Evolutionary conservation across 1,284 basidiomycete genomes (phyloP).

Genomic region (Microbotryomycetes sp.): DNA sequence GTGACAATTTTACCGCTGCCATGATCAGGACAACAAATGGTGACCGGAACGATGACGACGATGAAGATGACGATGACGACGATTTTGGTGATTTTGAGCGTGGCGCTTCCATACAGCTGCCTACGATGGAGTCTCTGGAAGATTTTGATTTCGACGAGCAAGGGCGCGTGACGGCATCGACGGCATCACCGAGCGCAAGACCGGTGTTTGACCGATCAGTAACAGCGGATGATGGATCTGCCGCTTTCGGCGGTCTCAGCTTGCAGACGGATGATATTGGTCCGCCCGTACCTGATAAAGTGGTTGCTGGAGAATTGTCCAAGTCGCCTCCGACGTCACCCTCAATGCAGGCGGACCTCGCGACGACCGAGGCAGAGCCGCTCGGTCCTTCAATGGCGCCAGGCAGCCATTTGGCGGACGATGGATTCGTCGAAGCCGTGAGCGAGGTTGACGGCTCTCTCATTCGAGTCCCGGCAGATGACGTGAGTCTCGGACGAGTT

Average conservation of each 20-base stretch:
- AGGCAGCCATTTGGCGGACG: conserved; percentile 27
- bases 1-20: conserved; percentile 15
- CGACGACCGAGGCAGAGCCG: conserved; percentile 24
- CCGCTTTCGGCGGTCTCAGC: conserved; percentile 15
- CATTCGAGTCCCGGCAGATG: conserved; percentile 27
- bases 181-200: neutral
- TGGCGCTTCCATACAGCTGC: conserved; percentile 18
- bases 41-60: neutral
- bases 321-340: neutral
- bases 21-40: neutral
- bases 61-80: conserved; percentile 24
- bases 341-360: conserved; percentile 4
- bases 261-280: conserved; percentile 3
- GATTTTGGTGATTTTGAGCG: conserved; percentile 35
- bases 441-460: conserved; percentile 21
- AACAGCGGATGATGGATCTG: conserved; percentile 23
- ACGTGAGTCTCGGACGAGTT: conserved; percentile 9
- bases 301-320: neutral
- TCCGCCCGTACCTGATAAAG: conserved; percentile 1
- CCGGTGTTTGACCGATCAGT: neutral
- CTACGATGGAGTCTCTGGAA: conserved; percentile 24
- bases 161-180: neutral
- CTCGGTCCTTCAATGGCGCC: conserved; percentile 29
- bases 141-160: conserved; percentile 28
- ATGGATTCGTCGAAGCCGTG: conserved; percentile 28